Conservation (phyloP, 2,329 filamentous ascomycete genomes). For the Coleophoma cylindrospora region DNA sequence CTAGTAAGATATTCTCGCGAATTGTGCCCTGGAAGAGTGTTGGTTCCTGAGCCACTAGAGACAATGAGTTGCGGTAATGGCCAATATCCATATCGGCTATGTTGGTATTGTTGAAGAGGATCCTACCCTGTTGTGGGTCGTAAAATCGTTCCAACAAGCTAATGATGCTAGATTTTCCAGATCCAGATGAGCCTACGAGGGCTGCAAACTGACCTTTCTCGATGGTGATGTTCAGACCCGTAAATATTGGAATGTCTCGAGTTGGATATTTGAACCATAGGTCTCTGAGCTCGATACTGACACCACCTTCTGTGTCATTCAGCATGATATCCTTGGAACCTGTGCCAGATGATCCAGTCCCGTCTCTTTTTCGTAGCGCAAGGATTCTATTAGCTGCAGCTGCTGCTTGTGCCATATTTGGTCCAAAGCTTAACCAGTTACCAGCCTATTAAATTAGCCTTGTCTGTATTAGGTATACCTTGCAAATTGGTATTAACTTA, state of each 20-base stretch:
- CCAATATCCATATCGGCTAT: constrained; percentile 54
- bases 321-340: neutral
- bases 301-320: constrained; percentile 30
- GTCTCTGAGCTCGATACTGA: constrained; percentile 51
- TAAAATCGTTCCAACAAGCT: constrained; percentile 62
- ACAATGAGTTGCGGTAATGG: constrained; percentile 58
- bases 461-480: too few species aligned
- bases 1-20: constrained; percentile 65
- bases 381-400: constrained; percentile 57
- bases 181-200: constrained; percentile 63
- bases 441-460: constrained; percentile 26
- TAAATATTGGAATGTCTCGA: constrained; percentile 51
- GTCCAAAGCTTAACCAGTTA: constrained; percentile 45
- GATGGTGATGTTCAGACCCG: constrained; percentile 57
- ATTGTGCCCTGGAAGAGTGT: constrained; percentile 59
- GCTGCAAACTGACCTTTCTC: constrained; percentile 65
- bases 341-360: neutral
- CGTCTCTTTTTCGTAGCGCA: constrained; percentile 19
- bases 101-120: constrained; percentile 58
- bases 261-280: constrained; percentile 58
- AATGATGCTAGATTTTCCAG: constrained; percentile 68
- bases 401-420: constrained; percentile 52
- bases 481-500: too few species aligned
- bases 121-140: constrained; percentile 55
- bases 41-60: constrained; percentile 71